Percentiles rank a stretch among this genome's conserved stretches.
Conservation (phyloP, 768 basidiomycete species). For the Pleurotus tuber-regium region DNA sequence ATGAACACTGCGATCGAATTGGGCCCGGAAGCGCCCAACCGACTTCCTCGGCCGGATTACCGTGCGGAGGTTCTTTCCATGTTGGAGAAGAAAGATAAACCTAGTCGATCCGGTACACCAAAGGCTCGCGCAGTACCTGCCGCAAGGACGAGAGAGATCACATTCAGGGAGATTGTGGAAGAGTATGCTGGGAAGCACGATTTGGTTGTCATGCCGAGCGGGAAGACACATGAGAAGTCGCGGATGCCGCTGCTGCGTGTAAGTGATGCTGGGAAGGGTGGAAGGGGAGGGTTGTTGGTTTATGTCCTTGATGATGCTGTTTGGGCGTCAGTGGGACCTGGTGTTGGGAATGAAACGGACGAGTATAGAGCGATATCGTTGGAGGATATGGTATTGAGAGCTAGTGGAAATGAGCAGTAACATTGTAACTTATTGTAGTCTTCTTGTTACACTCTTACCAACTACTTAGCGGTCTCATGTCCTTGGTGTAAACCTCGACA, state of each 20-base stretch:
- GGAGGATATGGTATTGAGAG: slow-evolving; percentile 84
- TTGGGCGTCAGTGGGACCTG: slow-evolving; percentile 63
- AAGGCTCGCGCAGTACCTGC: slow-evolving; percentile 39
- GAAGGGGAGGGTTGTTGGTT: slow-evolving; percentile 71
- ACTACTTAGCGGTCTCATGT: no score
- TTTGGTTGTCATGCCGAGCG: slow-evolving; percentile 85
- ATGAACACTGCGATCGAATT: slow-evolving; percentile 94
- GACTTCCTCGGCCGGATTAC: slow-evolving; percentile 67
- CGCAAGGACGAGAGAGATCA: slow-evolving; percentile 73
- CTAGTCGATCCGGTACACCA: slow-evolving; percentile 24
- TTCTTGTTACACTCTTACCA: no score
- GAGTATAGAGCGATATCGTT: slow-evolving; percentile 76
- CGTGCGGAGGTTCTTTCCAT: slow-evolving; percentile 38
- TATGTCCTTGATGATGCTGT: slow-evolving; percentile 94
- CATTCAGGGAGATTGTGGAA: slow-evolving; percentile 91
- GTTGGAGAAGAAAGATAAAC: slow-evolving; percentile 1
- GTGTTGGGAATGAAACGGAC: slow-evolving; percentile 48
- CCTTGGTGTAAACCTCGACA: no score
- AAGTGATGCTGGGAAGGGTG: slow-evolving; percentile 62
- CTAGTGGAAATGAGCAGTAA: slow-evolving; percentile 24
- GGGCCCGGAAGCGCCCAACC: slow-evolving; percentile 70
- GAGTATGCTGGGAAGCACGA: slow-evolving; percentile 85
- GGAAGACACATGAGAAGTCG: slow-evolving; percentile 78
- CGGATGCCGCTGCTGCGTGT: slow-evolving; percentile 90
- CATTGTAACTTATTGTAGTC: background rate